Evolutionary conservation across 1,284 basidiomycete genomes (phyloP), one percentile per base, ranked within the genome.

Genomic region (Moniliophthora roreri): DNA sequence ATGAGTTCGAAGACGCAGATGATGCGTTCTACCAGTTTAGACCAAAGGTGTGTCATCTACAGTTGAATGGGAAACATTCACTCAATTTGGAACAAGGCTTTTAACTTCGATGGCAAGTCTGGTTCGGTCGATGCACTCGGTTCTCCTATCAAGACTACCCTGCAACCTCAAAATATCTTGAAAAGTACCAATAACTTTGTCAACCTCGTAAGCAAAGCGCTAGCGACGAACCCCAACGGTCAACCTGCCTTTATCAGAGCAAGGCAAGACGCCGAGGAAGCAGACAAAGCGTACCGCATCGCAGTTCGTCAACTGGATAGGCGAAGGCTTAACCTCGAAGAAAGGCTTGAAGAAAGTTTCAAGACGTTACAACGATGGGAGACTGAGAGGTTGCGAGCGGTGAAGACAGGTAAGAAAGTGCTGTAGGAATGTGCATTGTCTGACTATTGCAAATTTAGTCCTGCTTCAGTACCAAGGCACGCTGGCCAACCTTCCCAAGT

Each of bases 291-390:
- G 9, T 95, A 94, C 67, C 85, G 88, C 32, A 73, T 86, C 38
- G 82, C 85, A 9, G 84, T 94, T 20, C 80, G 90, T 46, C 83
- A 82, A 60, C 80, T 93, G 36, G 93, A 95, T 64, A 74, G 86
- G 47, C 89, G 91, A 63, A 77, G 93, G 23, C 78, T 95, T 21
- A 84, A 80, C 3, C 79, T 95, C 50, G 93, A 95, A 68, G 91
- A 95, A 66, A 79, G 82, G 49, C 80, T 95, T 50, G 93, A 95
- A 65, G 88, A 91, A 49, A 85, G 82, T 1, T 72, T 95, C 41
- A 92, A 89, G 69, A 67, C 77, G 1, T 77, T 93, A 61, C 92
- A 95, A 69, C 80, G 79, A 58, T 93, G 91, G 91, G 93, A 96
- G 71, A 69, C 79, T 42, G 93, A 95, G 61, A 75, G 93, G 42